Evolutionary conservation across 805 yeast species (phyloP).

Genomic region (Lipomyces orientalis): DNA sequence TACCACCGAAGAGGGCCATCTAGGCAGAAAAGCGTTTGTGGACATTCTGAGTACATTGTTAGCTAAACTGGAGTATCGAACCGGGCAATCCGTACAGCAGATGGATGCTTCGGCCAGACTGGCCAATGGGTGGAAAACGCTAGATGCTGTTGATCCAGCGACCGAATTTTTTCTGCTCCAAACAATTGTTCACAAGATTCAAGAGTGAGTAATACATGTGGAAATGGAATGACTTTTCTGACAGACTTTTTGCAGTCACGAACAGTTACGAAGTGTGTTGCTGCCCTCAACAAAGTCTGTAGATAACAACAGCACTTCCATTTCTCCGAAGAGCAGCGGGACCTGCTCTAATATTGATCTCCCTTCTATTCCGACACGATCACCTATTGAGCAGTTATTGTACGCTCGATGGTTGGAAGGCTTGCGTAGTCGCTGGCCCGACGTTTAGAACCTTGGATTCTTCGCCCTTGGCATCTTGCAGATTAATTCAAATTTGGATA

Average conservation of each 20-base stretch:
- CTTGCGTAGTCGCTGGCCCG: constrained; percentile 36
- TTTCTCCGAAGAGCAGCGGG: background rate
- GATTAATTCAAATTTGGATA: background rate
- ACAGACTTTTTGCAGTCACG: constrained; percentile 7
- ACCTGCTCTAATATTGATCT: background rate
- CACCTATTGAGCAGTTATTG: constrained; percentile 36
- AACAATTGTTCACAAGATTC: constrained; percentile 15
- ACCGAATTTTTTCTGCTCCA: constrained; percentile 20
- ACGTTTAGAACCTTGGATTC: constrained; percentile 11
- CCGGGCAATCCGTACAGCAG: constrained; percentile 9
- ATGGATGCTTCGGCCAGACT: constrained; percentile 28
- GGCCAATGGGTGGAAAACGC: constrained; percentile 28
- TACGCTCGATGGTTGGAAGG: constrained; percentile 39
- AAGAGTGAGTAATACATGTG: constrained; percentile 5
- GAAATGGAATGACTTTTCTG: background rate
- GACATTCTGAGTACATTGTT: constrained; percentile 16
- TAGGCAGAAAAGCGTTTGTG: constrained; percentile 13
- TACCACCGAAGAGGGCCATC: constrained; percentile 8
- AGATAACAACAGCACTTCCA: background rate
- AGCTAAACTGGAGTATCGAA: constrained; percentile 7
- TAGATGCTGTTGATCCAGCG: constrained; percentile 36
- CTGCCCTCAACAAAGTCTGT: background rate
- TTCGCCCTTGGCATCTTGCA: background rate
- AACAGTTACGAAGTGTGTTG: constrained; percentile 2
- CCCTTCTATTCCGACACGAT: constrained; percentile 27